These are phyloP conservation scores for Eutrema yunnanense DNA, from an alignment of 345 rosid species.

Conservation along the genomic window DNA sequence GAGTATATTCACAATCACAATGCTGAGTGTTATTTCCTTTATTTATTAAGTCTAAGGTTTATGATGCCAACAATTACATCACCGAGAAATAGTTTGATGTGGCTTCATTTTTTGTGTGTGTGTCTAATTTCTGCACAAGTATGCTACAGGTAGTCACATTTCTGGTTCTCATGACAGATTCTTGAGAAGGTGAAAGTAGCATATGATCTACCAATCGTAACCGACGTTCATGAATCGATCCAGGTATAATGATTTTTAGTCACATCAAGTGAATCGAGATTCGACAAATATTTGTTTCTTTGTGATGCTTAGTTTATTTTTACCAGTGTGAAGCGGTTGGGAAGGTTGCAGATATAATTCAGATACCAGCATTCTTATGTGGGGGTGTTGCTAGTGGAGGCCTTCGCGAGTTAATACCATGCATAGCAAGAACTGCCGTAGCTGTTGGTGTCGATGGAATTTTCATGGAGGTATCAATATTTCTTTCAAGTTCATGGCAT, in stretches of 20 bases:
- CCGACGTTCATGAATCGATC: conserved; percentile 76
- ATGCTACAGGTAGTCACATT: neutral
- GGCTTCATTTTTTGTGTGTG: neutral
- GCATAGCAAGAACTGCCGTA: conserved; percentile 92
- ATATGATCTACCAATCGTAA: conserved; percentile 68
- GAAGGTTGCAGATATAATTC: conserved; percentile 81
- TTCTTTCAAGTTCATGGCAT: neutral
- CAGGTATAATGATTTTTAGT: conserved; percentile 43
- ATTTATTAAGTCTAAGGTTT: neutral
- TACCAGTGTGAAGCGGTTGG: conserved; percentile 82
- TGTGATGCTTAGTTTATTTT: conserved; percentile 1
- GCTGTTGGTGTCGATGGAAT: conserved; percentile 94
- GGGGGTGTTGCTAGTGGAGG: conserved; percentile 99
- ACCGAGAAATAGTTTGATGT: neutral
- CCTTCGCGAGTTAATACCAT: conserved; percentile 84
- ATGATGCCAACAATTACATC: neutral
- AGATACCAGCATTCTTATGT: conserved; percentile 91
- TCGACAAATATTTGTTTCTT: neutral
- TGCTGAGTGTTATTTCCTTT: neutral
- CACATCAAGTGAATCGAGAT: neutral
- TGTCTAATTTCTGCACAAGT: neutral
- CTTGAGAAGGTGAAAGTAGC: conserved; percentile 83
- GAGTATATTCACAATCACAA: neutral
- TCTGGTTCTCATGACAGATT: conserved; percentile 42
- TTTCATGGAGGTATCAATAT: conserved; percentile 76